These are phyloP conservation scores for Termitomyces sp. DNA, from an alignment of 768 basidiomycete species.

Conservation along the genomic window DNA sequence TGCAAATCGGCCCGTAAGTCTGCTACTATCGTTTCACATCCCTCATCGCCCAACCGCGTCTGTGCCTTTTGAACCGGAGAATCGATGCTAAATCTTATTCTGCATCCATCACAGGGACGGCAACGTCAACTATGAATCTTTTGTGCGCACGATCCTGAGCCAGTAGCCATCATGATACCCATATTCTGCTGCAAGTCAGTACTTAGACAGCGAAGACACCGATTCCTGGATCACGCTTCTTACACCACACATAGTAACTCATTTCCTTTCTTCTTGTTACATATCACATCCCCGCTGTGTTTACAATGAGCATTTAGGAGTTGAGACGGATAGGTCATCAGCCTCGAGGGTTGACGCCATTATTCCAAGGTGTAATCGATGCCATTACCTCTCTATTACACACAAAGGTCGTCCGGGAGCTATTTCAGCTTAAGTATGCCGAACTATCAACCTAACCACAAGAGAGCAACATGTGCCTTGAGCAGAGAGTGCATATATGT, in stretches of 20 bases:
- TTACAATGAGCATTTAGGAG: neutral
- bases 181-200: conserved; percentile 1
- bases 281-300: neutral
- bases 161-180: conserved; percentile 42
- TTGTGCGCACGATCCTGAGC: conserved; percentile 89
- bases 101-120: conserved; percentile 61
- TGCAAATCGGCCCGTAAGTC: conserved; percentile 83
- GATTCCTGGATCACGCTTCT: neutral
- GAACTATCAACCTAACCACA: neutral
- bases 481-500: neutral
- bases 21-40: neutral
- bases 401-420: too few relatives aligned
- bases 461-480: neutral
- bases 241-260: neutral
- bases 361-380: neutral
- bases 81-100: neutral
- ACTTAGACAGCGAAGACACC: too few relatives aligned
- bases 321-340: neutral
- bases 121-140: conserved; percentile 96
- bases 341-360: neutral
- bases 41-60: neutral
- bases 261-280: neutral
- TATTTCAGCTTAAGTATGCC: neutral
- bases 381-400: neutral
- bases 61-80: neutral